Evolutionary conservation across 306 rosid genomes (phyloP).

Genomic region (Parietaria judaica): DNA sequence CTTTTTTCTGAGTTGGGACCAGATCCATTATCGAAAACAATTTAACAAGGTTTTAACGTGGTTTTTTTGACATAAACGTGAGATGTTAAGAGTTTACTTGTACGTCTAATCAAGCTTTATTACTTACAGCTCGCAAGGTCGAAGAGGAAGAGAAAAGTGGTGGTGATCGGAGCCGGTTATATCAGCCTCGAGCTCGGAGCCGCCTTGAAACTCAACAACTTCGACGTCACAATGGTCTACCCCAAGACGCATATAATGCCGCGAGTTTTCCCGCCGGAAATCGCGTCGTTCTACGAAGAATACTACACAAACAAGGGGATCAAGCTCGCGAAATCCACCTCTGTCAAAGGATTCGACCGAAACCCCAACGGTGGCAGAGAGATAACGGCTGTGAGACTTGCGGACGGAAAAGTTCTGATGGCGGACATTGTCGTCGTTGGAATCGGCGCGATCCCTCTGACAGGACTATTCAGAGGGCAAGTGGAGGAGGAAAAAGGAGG

Average conservation of each 20-base stretch:
- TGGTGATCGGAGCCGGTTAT: constrained; percentile 41
- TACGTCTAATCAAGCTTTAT: no score
- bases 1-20: no score
- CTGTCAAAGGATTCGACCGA: constrained; percentile 8
- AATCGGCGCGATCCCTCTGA: constrained; percentile 29
- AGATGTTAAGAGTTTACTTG: no score
- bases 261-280: constrained; percentile 28
- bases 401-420: constrained; percentile 26
- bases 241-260: constrained; percentile 23
- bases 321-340: constrained; percentile 24
- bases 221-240: constrained; percentile 34
- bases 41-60: no score
- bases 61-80: no score
- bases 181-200: constrained; percentile 45
- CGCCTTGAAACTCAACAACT: constrained; percentile 30
- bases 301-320: constrained; percentile 30
- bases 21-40: no score
- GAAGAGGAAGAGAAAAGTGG: constrained; percentile 29
- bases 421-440: constrained; percentile 42
- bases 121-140: neutral
- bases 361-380: constrained; percentile 14
- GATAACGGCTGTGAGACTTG: constrained; percentile 32
- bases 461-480: constrained; percentile 28
- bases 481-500: constrained; percentile 27
- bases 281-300: constrained; percentile 31